Conservation (phyloP, 2,329 filamentous ascomycete species). For the Monilinia laxa region DNA sequence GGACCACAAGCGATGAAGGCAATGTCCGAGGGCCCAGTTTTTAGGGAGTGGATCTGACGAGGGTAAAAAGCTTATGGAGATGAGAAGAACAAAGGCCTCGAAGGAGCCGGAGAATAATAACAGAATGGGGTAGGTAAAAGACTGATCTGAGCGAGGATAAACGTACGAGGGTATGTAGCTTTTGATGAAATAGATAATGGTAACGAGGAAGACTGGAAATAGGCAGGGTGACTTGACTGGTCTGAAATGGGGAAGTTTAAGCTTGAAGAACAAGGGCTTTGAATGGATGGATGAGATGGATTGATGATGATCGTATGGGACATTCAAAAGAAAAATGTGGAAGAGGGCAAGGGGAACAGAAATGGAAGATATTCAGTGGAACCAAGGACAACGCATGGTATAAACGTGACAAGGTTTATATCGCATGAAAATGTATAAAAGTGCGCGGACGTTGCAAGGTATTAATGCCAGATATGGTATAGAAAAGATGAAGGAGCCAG, state of each 20-base stretch:
- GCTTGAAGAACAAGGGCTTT: slow-evolving; percentile 22
- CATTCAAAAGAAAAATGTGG: slow-evolving; percentile 10
- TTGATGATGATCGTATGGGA: slow-evolving; percentile 13
- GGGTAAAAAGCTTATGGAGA: slow-evolving; percentile 29
- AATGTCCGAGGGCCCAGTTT: slow-evolving; percentile 39
- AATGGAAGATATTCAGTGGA: slow-evolving; percentile 25
- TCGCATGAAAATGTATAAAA: slow-evolving; percentile 27
- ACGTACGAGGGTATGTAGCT: slow-evolving; percentile 25
- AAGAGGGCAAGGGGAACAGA: slow-evolving; percentile 24
- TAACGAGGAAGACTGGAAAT: slow-evolving; percentile 24
- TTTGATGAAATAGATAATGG: slow-evolving; percentile 26
- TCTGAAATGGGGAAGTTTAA: slow-evolving; percentile 20
- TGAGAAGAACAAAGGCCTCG: slow-evolving; percentile 25
- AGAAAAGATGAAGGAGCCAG: slow-evolving; percentile 4
- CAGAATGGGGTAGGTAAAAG: slow-evolving; percentile 29
- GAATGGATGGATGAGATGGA: slow-evolving; percentile 20
- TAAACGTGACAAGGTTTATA: slow-evolving; percentile 39
- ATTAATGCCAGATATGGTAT: slow-evolving; percentile 20
- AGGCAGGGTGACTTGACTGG: slow-evolving; percentile 18
- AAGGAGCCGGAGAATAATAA: slow-evolving; percentile 33
- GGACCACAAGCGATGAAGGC: slow-evolving; percentile 34
- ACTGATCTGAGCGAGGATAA: slow-evolving; percentile 40
- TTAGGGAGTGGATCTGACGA: slow-evolving; percentile 37
- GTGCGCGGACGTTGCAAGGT: slow-evolving; percentile 25
- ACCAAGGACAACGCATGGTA: slow-evolving; percentile 37